Percentiles rank a stretch among this genome's conserved stretches.
Evolutionary conservation across 2,329 filamentous ascomycete species (phyloP).

Genomic region (Colletotrichum echinochloae): DNA sequence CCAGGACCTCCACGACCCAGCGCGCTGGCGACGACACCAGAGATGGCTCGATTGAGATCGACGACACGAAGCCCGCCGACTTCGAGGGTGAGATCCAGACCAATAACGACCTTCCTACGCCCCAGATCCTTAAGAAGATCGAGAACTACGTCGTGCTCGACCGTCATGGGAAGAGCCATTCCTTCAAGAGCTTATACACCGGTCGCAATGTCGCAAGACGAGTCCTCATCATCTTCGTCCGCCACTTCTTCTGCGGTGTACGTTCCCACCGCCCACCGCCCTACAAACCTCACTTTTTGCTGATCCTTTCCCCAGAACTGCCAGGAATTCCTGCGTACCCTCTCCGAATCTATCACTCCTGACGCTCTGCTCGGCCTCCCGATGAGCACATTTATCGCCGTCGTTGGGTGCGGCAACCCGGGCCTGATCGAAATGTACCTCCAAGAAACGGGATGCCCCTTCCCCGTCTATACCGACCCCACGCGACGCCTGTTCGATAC

Average conservation of each 20-base stretch:
- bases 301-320: constrained; percentile 68
- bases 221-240: constrained; percentile 78
- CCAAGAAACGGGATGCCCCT: constrained; percentile 72
- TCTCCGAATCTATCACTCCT: constrained; percentile 69
- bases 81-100: constrained; percentile 68
- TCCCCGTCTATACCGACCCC: constrained; percentile 83
- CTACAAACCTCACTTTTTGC: neutral
- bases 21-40: constrained; percentile 17
- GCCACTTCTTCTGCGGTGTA: constrained; percentile 86
- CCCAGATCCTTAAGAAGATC: constrained; percentile 61
- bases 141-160: constrained; percentile 71
- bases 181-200: constrained; percentile 73
- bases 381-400: constrained; percentile 71
- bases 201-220: constrained; percentile 65
- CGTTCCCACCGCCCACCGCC: constrained; percentile 48
- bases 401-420: constrained; percentile 80
- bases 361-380: constrained; percentile 62
- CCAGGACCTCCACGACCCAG: constrained; percentile 28
- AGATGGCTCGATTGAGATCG: constrained; percentile 49
- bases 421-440: constrained; percentile 76
- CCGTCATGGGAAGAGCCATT: constrained; percentile 66
- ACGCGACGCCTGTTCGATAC: constrained; percentile 72
- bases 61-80: constrained; percentile 59
- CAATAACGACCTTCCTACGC: constrained; percentile 66
- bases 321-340: constrained; percentile 77